Base-by-base conservation (phyloP, 148 eudicot genomes). In the Rhododendron griersonianum region DNA sequence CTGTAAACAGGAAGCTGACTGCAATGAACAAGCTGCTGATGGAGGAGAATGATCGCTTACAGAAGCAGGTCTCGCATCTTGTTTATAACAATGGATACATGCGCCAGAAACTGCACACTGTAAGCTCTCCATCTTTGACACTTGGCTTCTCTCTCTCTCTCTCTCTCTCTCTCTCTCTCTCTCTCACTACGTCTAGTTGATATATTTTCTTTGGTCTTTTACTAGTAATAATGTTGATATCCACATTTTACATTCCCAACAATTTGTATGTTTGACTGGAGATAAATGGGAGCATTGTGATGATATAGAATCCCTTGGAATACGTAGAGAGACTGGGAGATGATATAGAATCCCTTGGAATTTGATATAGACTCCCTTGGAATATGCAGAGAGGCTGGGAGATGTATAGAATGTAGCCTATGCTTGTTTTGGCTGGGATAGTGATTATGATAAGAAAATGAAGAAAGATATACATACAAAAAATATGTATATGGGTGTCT, bases 1-100 rank as follows among this genome's bases (percentile, higher is more conserved):
- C 92, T 10, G 94, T 90, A 4, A 93, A 92, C 73, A 86, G 91
- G 83, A 92, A 92, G 91, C 87, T 93, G 84, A 30, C 84, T 86
- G 94, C 95, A 53, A 93, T 93, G 94, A 93, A 93, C 86, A 92
- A 93, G 89, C 84, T 91, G 88, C 84, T 93, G 85, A 92, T 92
- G 95, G 95, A 92, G 80, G 94, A 92, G 80, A 93, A 93, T 87
- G 95, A 93, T 79, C 93, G 94, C 75, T 88, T 93, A 67, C 94
- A 92, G 81, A 93, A 93, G 84, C 95, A 93, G 86, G 95, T 93
- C 83, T 90, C 93, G 1, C 93, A 90, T 25, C 82, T 93, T 85
- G 95, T 93, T 28, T 93, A 91, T 85, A 92, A 92, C 83, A 92
- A 93, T 84, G 95, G 94, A 57, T 90, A 57, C 83, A 93, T 92